Conservation (phyloP, 2,329 filamentous ascomycete genomes). For the Aspergillus glaucus region DNA sequence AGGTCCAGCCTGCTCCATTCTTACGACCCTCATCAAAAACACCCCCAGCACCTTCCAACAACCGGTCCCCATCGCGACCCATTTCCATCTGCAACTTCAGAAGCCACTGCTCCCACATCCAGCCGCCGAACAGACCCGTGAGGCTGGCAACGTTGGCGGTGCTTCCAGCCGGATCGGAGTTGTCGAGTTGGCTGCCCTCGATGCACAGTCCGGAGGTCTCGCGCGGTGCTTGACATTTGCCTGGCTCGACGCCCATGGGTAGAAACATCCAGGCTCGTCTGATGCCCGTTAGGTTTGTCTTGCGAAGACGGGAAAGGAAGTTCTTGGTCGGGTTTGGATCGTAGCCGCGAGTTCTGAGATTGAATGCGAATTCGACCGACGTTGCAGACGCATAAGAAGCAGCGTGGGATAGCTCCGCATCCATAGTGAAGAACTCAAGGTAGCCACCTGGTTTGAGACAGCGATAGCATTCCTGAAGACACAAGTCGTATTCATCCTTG, state of each 20-base stretch:
- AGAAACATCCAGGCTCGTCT: slow-evolving; percentile 85
- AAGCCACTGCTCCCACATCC: slow-evolving; percentile 96
- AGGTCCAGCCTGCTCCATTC: slow-evolving; percentile 53
- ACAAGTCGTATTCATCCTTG: slow-evolving; percentile 81
- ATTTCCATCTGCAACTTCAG: slow-evolving; percentile 82
- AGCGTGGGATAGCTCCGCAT: slow-evolving; percentile 82
- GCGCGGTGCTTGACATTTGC: slow-evolving; percentile 41
- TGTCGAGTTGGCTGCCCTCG: slow-evolving; percentile 53
- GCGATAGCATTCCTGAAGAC: slow-evolving; percentile 78
- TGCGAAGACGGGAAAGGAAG: slow-evolving; percentile 68
- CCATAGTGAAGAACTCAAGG: slow-evolving; percentile 82
- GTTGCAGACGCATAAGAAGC: slow-evolving; percentile 74
- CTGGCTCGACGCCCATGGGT: slow-evolving; percentile 61
- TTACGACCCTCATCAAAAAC: slow-evolving; percentile 57
- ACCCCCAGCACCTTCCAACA: slow-evolving; percentile 51
- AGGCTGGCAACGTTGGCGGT: slow-evolving; percentile 67
- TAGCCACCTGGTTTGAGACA: slow-evolving; percentile 90
- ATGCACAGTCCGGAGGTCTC: slow-evolving; percentile 35
- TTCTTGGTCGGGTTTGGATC: slow-evolving; percentile 76
- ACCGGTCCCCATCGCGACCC: slow-evolving; percentile 53
- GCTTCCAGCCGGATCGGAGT: slow-evolving; percentile 51
- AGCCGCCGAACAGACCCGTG: slow-evolving; percentile 75
- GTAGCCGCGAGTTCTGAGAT: slow-evolving; percentile 82
- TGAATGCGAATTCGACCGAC: slow-evolving; percentile 86
- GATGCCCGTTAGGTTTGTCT: slow-evolving; percentile 70